phyloP scores from a whole-genome alignment of 2,329 filamentous ascomycete species.

The Colletotrichum scovillei region DNA sequence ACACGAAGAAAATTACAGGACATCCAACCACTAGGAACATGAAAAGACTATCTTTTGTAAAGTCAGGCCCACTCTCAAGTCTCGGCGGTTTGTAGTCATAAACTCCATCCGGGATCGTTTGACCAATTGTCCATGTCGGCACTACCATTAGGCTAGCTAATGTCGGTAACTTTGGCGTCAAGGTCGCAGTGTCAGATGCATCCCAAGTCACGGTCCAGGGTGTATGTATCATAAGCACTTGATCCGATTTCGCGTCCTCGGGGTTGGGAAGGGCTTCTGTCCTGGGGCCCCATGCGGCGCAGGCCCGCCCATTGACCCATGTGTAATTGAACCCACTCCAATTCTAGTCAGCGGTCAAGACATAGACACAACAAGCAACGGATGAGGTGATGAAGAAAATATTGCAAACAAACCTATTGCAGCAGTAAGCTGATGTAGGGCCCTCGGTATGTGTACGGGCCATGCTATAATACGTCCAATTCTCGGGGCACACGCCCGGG shows the following conservation, averaged over 20 bases:
- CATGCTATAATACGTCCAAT: conserved; percentile 29
- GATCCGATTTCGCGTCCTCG: background rate
- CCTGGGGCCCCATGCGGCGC: background rate
- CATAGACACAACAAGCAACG: background rate
- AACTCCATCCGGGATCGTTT: conserved; percentile 17
- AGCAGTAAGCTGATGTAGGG: conserved; percentile 28
- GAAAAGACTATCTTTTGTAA: background rate
- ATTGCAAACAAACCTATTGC: background rate
- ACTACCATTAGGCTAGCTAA: conserved; percentile 21
- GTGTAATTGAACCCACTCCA: background rate
- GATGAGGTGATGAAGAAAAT: background rate
- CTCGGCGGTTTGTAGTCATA: background rate
- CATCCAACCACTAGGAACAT: conserved; percentile 20
- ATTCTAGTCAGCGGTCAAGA: background rate
- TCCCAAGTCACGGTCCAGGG: conserved; percentile 22
- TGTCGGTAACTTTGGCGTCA: conserved; percentile 23
- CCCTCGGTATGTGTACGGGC: background rate
- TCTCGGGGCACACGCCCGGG: conserved; percentile 25
- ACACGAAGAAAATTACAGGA: conserved; percentile 9
- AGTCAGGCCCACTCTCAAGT: background rate
- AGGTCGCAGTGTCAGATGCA: conserved; percentile 14
- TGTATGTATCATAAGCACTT: background rate
- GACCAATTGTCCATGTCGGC: conserved; percentile 16
- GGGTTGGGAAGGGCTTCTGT: background rate
- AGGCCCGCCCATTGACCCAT: background rate